Conservation (phyloP, 345 rosid species). For the Viola odorata region DNA sequence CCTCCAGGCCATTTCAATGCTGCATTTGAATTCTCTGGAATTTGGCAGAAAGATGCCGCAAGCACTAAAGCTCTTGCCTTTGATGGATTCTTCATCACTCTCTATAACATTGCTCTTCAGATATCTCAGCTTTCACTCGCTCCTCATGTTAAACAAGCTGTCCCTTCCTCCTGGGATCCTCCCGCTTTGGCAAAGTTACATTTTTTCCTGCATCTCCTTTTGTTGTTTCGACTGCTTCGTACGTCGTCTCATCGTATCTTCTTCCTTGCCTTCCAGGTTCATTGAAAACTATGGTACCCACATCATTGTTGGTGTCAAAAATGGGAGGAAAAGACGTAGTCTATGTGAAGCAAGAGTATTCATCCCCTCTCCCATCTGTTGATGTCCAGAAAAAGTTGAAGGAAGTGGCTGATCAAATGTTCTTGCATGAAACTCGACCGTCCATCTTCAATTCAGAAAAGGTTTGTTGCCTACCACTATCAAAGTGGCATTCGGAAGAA, state of each 20-base stretch:
- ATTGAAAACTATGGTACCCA: constrained; percentile 34
- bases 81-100: constrained; percentile 25
- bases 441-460: constrained; percentile 2
- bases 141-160: constrained; percentile 25
- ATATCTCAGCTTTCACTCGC: constrained; percentile 18
- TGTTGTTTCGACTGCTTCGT: neutral
- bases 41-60: constrained; percentile 30
- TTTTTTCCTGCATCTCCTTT: neutral
- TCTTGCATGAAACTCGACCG: constrained; percentile 18
- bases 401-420: constrained; percentile 22
- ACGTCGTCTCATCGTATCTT: neutral
- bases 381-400: constrained; percentile 26
- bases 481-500: neutral
- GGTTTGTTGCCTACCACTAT: neutral
- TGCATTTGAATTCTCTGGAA: constrained; percentile 23
- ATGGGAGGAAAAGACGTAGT: constrained; percentile 30
- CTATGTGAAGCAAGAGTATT: constrained; percentile 25
- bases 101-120: constrained; percentile 23
- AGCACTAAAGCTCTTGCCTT: constrained; percentile 23
- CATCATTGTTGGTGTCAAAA: constrained; percentile 24
- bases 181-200: constrained; percentile 23
- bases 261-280: constrained; percentile 14
- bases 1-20: constrained; percentile 29
- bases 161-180: constrained; percentile 33
- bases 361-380: constrained; percentile 18